Percentiles rank a stretch among this genome's conserved stretches.
These are phyloP conservation scores for Penicillium rolfsii DNA, from an alignment of 2,329 filamentous ascomycete species.

Conservation along the genomic window DNA sequence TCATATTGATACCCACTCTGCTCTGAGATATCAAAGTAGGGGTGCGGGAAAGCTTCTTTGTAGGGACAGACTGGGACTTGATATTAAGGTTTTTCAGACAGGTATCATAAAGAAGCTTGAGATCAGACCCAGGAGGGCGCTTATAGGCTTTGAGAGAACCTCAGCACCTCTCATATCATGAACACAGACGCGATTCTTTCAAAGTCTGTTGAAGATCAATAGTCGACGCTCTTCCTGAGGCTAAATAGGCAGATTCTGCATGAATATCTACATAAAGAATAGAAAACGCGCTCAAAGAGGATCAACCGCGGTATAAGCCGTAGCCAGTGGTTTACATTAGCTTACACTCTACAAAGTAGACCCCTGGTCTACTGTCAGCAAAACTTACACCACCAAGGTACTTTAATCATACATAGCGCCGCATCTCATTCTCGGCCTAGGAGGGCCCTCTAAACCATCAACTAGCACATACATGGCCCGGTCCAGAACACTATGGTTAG, in stretches of 20 bases:
- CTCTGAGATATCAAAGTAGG: too few species aligned
- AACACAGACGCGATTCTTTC: background rate
- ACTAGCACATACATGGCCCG: background rate
- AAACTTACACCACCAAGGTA: background rate
- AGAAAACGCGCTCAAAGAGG: background rate
- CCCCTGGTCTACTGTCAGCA: background rate
- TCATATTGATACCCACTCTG: too few species aligned
- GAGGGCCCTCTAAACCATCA: background rate
- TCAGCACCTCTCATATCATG: background rate
- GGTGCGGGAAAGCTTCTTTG: too few species aligned
- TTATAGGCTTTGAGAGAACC: too few species aligned
- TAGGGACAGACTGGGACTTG: too few species aligned
- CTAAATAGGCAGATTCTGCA: too few species aligned
- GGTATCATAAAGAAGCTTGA: too few species aligned
- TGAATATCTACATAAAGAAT: background rate
- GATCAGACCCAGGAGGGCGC: too few species aligned
- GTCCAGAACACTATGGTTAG: background rate
- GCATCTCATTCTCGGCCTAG: background rate
- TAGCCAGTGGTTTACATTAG: background rate
- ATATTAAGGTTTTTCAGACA: too few species aligned
- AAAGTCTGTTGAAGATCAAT: background rate
- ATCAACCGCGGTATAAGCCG: background rate
- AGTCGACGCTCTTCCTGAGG: background rate
- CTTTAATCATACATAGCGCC: background rate
- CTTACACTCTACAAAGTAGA: background rate